Percentiles rank a stretch among this genome's conserved stretches.
These are phyloP conservation scores for Colletotrichum salicis DNA, from an alignment of 2,329 filamentous ascomycete genomes.

Conservation along the genomic window DNA sequence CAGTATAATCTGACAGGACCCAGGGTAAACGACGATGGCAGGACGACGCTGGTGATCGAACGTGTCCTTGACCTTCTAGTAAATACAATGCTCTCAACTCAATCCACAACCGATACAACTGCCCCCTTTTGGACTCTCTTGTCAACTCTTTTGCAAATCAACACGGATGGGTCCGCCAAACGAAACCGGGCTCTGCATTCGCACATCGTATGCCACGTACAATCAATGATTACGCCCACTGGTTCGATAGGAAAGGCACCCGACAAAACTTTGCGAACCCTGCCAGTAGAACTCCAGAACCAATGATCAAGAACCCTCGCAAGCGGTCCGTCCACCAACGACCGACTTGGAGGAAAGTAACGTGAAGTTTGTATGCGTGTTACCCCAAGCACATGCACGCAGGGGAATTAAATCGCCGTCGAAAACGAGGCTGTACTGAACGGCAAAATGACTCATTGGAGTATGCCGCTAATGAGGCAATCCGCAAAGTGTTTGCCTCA, in stretches of 20 bases:
- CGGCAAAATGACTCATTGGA: background rate
- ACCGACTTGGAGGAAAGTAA: background rate
- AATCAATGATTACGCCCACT: conserved; percentile 34
- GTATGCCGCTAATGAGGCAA: conserved; percentile 4
- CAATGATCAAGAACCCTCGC: conserved; percentile 14
- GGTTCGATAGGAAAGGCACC: conserved; percentile 25
- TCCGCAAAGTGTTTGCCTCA: background rate
- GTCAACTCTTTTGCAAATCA: conserved; percentile 22
- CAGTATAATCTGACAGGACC: conserved; percentile 32
- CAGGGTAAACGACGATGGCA: conserved; percentile 16
- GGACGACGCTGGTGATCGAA: conserved; percentile 1
- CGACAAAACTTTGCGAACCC: conserved; percentile 27
- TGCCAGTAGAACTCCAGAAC: conserved; percentile 30
- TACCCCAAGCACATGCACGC: conserved; percentile 26
- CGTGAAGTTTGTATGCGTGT: conserved; percentile 18
- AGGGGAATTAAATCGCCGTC: conserved; percentile 22
- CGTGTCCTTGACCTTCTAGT: conserved; percentile 26
- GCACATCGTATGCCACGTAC: conserved; percentile 35
- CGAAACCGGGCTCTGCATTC: conserved; percentile 29
- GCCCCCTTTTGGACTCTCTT: conserved; percentile 24
- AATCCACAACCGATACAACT: conserved; percentile 4
- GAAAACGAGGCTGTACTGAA: conserved; percentile 16
- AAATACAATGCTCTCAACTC: conserved; percentile 31
- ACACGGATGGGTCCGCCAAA: conserved; percentile 22
- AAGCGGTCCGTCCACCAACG: conserved; percentile 14